Base-by-base conservation (phyloP, 2,329 filamentous ascomycete species). In the Calonectria multiphialidica region DNA sequence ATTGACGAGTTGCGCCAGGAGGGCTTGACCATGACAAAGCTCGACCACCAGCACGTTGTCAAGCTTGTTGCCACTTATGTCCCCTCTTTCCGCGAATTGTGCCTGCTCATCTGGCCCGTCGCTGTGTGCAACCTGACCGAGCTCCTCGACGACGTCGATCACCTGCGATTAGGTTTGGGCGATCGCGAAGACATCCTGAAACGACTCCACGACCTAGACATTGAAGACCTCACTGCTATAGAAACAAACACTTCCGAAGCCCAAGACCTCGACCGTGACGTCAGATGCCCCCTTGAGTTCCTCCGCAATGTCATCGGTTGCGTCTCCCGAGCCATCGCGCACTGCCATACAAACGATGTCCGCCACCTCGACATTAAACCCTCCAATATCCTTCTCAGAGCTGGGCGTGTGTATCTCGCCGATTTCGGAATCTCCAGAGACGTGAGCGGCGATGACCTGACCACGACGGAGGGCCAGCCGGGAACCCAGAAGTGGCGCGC, bases 391-490 rank as follows among this genome's bases (percentile, higher is more conserved):
- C 81, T 88, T 2, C 80, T 88, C 9, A 85, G 83, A 68, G 82
- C 86, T 1, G 83, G 84, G 7, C 81, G 84, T 10, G 86, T 88
- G 10, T 88, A 88, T 70, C 80, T 88, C 16, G 85, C 86, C 25
- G 87, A 88, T 75, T 88, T 88, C 79, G 87, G 86, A 42, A 87
- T 88, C 28, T 86, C 87, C 15, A 81, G 83, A 64, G 86, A 88
- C 61, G 85, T 88, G 16, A 84, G 83, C 61, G 84, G 83, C 49
- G 82, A 83, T 28, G 86, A 87, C 12, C 82, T 86, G 61, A 87
- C 85, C 8, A 86, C 83, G 66, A 88, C 86, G 0, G 82, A 84
- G 35, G 84, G 84, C 0, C 68, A 80, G 12, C 83, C 84, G 5
- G 85, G 85, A 1, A 87, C 87, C 0, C 82, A 82, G 21, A 86